These are phyloP conservation scores for Arachnomyces sp. DNA, from an alignment of 2,329 filamentous ascomycete species.

Conservation along the genomic window DNA sequence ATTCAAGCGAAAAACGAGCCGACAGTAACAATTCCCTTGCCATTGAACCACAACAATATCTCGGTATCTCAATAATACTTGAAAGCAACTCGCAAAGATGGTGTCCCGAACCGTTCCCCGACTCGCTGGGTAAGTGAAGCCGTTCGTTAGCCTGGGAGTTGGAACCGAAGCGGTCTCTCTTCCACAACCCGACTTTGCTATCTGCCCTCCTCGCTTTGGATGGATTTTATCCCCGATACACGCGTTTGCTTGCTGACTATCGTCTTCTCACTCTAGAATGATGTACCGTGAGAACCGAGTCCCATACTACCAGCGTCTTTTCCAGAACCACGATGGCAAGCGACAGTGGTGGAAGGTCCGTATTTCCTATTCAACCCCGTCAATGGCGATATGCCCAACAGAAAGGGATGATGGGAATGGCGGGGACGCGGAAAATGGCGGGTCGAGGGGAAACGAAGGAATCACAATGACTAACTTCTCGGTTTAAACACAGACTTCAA, in stretches of 20 bases:
- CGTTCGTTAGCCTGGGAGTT: not conserved
- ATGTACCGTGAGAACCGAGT: constrained; percentile 61
- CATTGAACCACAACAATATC: no score
- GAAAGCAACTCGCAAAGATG: constrained; percentile 28
- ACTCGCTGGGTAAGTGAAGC: constrained; percentile 34
- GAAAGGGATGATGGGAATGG: not conserved
- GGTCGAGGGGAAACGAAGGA: not conserved
- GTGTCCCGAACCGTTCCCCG: constrained; percentile 35
- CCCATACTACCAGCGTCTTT: constrained; percentile 57
- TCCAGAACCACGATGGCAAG: constrained; percentile 58
- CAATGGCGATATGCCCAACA: no score
- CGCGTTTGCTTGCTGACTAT: constrained; percentile 14
- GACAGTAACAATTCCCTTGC: no score
- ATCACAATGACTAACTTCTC: constrained; percentile 1
- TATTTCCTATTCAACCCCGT: constrained; percentile 15
- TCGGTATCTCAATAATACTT: not conserved
- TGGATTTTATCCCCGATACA: no score
- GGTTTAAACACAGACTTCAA: constrained; percentile 37
- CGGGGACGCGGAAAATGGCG: constrained; percentile 12
- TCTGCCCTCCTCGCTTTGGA: no score
- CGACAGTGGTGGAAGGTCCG: constrained; percentile 62
- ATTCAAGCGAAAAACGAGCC: no score
- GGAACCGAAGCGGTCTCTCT: not conserved
- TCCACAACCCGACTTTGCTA: no score
- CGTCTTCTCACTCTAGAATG: constrained; percentile 27